A percentile compares a stretch with the other conserved stretches of the same genome.
phyloP scores from a whole-genome alignment of 768 basidiomycete genomes.

The Lactarius psammicola region DNA sequence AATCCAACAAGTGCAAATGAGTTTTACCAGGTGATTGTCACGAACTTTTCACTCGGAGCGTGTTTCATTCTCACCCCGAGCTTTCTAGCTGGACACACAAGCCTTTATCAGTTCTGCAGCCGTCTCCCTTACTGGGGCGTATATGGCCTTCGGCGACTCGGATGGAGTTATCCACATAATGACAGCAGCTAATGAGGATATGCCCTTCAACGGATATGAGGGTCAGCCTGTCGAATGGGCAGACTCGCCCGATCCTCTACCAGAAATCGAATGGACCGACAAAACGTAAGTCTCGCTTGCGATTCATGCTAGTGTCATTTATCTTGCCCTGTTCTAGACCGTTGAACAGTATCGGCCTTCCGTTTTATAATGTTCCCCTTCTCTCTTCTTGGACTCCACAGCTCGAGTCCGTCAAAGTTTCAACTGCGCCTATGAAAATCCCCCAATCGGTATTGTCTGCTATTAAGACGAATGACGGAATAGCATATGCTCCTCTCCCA shows the following conservation, averaged over 20 bases:
- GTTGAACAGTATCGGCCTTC: conserved; percentile 85
- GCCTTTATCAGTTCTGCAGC: conserved; percentile 79
- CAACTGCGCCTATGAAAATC: conserved; percentile 73
- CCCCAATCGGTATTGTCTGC: conserved; percentile 71
- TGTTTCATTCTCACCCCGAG: background rate
- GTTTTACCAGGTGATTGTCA: conserved; percentile 70
- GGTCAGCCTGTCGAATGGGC: conserved; percentile 86
- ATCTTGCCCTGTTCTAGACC: conserved; percentile 51
- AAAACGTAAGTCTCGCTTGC: conserved; percentile 56
- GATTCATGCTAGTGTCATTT: background rate
- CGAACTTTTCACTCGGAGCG: background rate
- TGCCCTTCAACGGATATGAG: conserved; percentile 86
- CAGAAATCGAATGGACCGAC: conserved; percentile 77
- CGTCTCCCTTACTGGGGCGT: conserved; percentile 83
- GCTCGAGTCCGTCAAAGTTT: conserved; percentile 51
- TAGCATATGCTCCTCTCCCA: conserved; percentile 87
- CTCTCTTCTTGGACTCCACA: conserved; percentile 64
- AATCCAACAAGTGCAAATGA: conserved; percentile 65
- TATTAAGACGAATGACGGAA: conserved; percentile 85
- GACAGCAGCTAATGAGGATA: conserved; percentile 63
- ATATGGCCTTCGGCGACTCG: conserved; percentile 88
- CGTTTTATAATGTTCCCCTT: conserved; percentile 71
- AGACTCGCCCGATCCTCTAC: conserved; percentile 63
- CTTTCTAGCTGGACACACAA: conserved; percentile 59
- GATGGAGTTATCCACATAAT: conserved; percentile 82